Evolutionary conservation across 2,329 filamentous ascomycete species (phyloP), one percentile per base, ranked within the genome.

Genomic region (Hypoxylon sp.): DNA sequence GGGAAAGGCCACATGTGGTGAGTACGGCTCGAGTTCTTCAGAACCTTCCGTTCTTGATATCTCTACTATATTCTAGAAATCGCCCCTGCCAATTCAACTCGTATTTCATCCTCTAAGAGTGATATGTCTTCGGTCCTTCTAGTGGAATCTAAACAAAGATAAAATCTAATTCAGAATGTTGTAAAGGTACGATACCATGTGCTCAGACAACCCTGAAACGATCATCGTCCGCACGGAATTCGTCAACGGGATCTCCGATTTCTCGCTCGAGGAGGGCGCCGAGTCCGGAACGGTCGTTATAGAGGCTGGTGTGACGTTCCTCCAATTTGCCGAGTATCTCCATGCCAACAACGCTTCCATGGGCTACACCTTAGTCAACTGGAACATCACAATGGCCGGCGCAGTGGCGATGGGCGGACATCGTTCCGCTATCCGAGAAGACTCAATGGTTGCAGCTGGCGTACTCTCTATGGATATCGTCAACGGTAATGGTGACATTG

Each of bases 341-440:
- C 84, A 86, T 63, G 77, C 78, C 28, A 77, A 80, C 23, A 80
- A 78, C 14, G 84, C 83, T 9, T 82, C 80, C 23, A 81, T 85
- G 46, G 84, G 84, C 17, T 85, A 84, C 57, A 83, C 83, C 0
- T 75, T 86, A 3, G 83, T 86, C 3, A 86, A 86, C 72, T 86
- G 84, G 84, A 86, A 86, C 67, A 86, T 86, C 59, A 84, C 81
- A 4, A 77, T 86, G 36, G 84, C 82, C 0, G 84, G 84, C 13
- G 82, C 81, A 41, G 80, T 86, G 3, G 84, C 84, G 3, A 86
- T 86, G 84, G 84, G 84, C 0, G 84, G 83, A 2, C 84, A 86
- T 68, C 79, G 84, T 13, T 82, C 80, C 0, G 82, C 82, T 14
- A 77, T 86, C 14, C 75, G 82, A 11, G 83, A 85, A 68, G 80